These are phyloP conservation scores for Aureobasidium musti DNA, from an alignment of 2,329 filamentous ascomycete genomes.

Conservation along the genomic window DNA sequence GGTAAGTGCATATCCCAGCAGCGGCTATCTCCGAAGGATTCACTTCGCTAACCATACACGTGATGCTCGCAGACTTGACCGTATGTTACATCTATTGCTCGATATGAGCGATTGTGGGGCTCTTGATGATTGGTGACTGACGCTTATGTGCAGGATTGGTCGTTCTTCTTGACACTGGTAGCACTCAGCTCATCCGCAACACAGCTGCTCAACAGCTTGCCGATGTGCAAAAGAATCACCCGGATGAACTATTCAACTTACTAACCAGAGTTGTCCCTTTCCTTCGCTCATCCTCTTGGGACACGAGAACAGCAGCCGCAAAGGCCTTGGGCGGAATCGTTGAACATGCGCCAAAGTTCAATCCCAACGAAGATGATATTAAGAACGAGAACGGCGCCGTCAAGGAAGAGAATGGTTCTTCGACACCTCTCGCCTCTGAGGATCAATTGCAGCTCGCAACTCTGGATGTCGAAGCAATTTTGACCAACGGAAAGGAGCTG, in stretches of 20 bases:
- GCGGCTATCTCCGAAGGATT: constrained; percentile 27
- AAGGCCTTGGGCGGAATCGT: constrained; percentile 94
- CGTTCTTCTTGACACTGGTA: constrained; percentile 79
- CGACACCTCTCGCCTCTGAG: constrained; percentile 47
- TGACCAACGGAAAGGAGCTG: constrained; percentile 81
- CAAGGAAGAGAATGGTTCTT: constrained; percentile 58
- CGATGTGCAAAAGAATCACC: constrained; percentile 97
- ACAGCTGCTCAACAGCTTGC: constrained; percentile 96
- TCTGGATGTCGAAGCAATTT: constrained; percentile 75
- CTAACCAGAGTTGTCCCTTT: constrained; percentile 94
- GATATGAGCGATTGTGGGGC: constrained; percentile 1
- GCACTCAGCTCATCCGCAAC: constrained; percentile 92
- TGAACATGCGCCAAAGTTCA: constrained; percentile 81
- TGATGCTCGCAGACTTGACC: constrained; percentile 42
- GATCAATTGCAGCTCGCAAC: constrained; percentile 70
- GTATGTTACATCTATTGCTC: constrained; percentile 39
- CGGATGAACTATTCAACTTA: constrained; percentile 95
- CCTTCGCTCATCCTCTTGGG: constrained; percentile 92
- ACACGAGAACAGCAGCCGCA: constrained; percentile 88
- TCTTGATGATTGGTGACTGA: constrained; percentile 18
- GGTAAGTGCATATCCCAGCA: constrained; percentile 28
- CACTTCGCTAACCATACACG: constrained; percentile 27
- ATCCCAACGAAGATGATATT: constrained; percentile 76
- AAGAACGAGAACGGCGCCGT: constrained; percentile 52
- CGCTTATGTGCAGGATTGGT: constrained; percentile 23